Evolutionary conservation across 768 basidiomycete genomes (phyloP).

Genomic region (Hebeloma cylindrosporum): DNA sequence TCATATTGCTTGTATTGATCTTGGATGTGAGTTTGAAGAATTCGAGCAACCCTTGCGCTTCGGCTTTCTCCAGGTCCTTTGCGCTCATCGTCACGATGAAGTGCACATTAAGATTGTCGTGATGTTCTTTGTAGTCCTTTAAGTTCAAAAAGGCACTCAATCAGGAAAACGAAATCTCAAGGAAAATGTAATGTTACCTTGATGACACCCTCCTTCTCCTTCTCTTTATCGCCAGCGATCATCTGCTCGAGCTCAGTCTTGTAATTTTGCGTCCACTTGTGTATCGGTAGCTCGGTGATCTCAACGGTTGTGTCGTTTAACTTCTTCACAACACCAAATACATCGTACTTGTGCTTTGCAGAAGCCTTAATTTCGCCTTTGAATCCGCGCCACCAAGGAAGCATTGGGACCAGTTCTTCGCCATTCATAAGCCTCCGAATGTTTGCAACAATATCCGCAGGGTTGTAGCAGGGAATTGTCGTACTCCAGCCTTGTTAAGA

Average conservation of each 20-base stretch:
- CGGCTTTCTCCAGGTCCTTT: conserved; percentile 82
- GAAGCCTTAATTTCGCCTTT: conserved; percentile 81
- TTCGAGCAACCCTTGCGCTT: conserved; percentile 85
- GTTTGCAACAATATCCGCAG: conserved; percentile 85
- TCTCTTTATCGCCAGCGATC: conserved; percentile 79
- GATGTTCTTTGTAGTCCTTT: conserved; percentile 97
- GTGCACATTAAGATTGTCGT: conserved; percentile 89
- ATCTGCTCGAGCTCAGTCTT: conserved; percentile 90
- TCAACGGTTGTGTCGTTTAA: conserved; percentile 87
- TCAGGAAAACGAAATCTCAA: not conserved
- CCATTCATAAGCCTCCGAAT: conserved; percentile 82
- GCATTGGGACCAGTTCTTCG: conserved; percentile 83
- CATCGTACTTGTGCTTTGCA: conserved; percentile 84
- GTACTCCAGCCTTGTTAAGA: conserved; percentile 89
- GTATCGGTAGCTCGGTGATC: conserved; percentile 93
- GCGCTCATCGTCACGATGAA: conserved; percentile 81
- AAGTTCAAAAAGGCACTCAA: not conserved
- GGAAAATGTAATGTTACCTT: conserved; percentile 52
- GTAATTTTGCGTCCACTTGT: conserved; percentile 92
- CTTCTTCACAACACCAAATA: conserved; percentile 72
- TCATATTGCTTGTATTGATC: conserved; percentile 94
- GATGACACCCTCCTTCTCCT: conserved; percentile 57
- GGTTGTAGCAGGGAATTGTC: conserved; percentile 88
- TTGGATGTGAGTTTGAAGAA: conserved; percentile 88
- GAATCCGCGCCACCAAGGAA: conserved; percentile 98